Percentiles rank a stretch among this genome's conserved stretches.
phyloP scores from a whole-genome alignment of 108 stramenopile species.

The Nitzschia sp. region DNA sequence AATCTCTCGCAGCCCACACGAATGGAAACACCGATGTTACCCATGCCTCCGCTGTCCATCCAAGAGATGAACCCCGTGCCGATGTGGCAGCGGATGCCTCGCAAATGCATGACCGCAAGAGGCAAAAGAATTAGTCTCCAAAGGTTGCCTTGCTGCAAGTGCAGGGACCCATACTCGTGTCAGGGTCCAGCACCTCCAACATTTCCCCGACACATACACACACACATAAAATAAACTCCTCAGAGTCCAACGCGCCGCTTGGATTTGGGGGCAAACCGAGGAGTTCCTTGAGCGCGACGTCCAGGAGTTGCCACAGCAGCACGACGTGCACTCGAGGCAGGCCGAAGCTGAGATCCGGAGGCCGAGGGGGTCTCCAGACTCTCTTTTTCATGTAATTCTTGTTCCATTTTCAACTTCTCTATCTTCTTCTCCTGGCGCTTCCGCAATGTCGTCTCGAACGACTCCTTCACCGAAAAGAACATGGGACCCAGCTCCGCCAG shows the following conservation, averaged over 20 bases:
- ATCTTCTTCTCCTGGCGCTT: conserved; percentile 64
- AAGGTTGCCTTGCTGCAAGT: too few species aligned
- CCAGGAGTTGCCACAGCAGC: conserved; percentile 70
- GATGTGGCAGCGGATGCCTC: too few species aligned
- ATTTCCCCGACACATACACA: background rate
- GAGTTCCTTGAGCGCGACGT: conserved; percentile 51
- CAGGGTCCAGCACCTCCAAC: too few species aligned
- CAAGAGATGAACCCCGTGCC: too few species aligned
- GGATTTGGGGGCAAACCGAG: conserved; percentile 72
- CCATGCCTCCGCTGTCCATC: too few species aligned
- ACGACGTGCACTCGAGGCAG: conserved; percentile 13
- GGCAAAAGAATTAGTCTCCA: too few species aligned
- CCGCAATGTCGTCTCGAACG: conserved; percentile 72
- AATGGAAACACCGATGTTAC: too few species aligned
- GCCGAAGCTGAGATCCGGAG: conserved; percentile 11
- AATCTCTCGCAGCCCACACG: too few species aligned
- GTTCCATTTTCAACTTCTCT: conserved; percentile 63
- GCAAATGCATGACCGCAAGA: too few species aligned
- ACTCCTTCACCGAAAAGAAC: conserved; percentile 95
- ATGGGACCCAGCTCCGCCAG: conserved; percentile 98
- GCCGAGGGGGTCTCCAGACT: conserved; percentile 28
- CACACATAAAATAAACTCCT: background rate
- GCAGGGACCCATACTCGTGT: too few species aligned
- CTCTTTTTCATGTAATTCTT: conserved; percentile 61
- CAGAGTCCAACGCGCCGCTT: conserved; percentile 33